Percentiles rank a stretch among this genome's conserved stretches.
Conservation (phyloP, 768 basidiomycete genomes). For the Rhizopogon rudus region DNA sequence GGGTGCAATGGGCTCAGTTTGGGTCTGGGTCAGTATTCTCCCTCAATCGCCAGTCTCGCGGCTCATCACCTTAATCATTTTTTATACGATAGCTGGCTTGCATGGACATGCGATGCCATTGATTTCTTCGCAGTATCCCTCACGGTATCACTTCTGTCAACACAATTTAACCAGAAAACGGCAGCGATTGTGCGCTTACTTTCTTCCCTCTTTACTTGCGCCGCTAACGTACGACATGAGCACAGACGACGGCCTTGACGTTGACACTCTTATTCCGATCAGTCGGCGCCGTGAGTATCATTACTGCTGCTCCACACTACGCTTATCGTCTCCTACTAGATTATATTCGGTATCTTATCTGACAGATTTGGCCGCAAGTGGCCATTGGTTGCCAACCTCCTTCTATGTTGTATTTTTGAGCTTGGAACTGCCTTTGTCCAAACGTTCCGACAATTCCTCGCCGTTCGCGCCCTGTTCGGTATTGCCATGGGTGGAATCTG, state of each 20-base stretch:
- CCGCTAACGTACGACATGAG: not conserved
- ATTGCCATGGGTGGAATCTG: slow-evolving; percentile 89
- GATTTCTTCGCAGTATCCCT: slow-evolving; percentile 82
- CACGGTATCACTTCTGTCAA: slow-evolving; percentile 40
- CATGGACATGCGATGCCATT: slow-evolving; percentile 84
- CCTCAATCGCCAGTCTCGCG: not conserved
- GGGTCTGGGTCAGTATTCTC: slow-evolving; percentile 42
- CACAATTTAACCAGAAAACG: slow-evolving; percentile 41
- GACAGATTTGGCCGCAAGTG: slow-evolving; percentile 94
- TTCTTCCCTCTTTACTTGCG: not conserved
- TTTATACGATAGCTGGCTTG: slow-evolving; percentile 53
- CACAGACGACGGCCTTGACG: slow-evolving; percentile 76
- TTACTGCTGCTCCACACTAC: not conserved
- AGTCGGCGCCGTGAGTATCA: slow-evolving; percentile 52
- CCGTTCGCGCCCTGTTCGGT: slow-evolving; percentile 77
- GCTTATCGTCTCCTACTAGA: slow-evolving; percentile 11
- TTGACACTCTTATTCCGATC: slow-evolving; percentile 91
- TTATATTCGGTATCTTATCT: slow-evolving; percentile 80
- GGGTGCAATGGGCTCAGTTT: slow-evolving; percentile 55
- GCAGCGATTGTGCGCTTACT: slow-evolving; percentile 36
- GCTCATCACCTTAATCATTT: not conserved
- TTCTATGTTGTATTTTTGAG: slow-evolving; percentile 67
- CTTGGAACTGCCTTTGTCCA: slow-evolving; percentile 78
- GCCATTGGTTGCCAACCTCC: slow-evolving; percentile 76
- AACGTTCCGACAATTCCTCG: slow-evolving; percentile 77